phyloP scores from a whole-genome alignment of 2,329 filamentous ascomycete species.

The Fusarium sp. region DNA sequence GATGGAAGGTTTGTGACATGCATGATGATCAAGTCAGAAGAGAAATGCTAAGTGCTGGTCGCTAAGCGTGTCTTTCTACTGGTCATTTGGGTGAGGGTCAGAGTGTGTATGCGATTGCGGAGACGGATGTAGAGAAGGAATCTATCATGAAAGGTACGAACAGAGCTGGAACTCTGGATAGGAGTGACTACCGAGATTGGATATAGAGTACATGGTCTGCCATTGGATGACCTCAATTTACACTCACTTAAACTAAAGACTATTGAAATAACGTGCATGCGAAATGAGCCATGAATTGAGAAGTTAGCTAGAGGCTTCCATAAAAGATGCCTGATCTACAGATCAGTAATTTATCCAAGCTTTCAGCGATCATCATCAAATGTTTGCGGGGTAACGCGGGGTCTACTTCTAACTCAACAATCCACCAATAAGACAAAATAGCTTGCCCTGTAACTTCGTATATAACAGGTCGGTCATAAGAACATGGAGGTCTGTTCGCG shows the following conservation, averaged over 20 bases:
- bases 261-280: neutral
- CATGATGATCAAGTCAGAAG: neutral
- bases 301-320: neutral
- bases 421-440: neutral
- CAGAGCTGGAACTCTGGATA: neutral
- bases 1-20: neutral
- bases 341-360: neutral
- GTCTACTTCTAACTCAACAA: neutral
- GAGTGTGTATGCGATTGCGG: neutral
- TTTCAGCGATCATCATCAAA: neutral
- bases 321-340: fast-evolving
- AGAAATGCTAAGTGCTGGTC: neutral
- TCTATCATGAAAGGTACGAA: neutral
- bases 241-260: fast-evolving
- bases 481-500: neutral
- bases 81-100: fast-evolving
- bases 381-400: slow-evolving; percentile 16
- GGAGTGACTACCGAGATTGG: neutral
- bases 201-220: neutral
- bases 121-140: neutral
- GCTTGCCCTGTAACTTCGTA: neutral
- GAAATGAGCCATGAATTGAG: fast-evolving
- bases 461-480: neutral
- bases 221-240: neutral
- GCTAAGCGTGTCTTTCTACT: neutral